These are phyloP conservation scores for Pseudognaphalium luteoalbum DNA, from an alignment of 129 eudicot species.

Conservation along the genomic window DNA sequence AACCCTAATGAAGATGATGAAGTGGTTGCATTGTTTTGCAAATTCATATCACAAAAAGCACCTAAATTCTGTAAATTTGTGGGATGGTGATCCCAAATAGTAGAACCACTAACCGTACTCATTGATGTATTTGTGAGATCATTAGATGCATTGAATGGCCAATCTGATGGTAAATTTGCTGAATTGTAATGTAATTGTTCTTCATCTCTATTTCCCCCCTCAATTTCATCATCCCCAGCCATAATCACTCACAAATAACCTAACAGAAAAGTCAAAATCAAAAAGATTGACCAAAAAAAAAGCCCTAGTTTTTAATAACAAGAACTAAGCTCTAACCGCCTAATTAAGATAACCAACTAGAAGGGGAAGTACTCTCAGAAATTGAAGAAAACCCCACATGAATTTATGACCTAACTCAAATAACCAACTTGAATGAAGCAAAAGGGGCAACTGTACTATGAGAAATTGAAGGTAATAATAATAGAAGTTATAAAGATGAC, in stretches of 20 bases:
- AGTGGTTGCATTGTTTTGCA: conserved; percentile 47
- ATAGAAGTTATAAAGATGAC: conserved; percentile 15
- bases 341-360: conserved; percentile 6
- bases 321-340: background rate
- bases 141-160: conserved; percentile 32
- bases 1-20: conserved; percentile 48
- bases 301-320: conserved; percentile 31
- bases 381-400: background rate
- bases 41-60: conserved; percentile 48
- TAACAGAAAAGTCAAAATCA: conserved; percentile 20
- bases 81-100: conserved; percentile 63
- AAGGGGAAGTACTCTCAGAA: conserved; percentile 12
- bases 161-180: conserved; percentile 50
- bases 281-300: conserved; percentile 20
- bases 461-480: conserved; percentile 5
- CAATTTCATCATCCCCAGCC: conserved; percentile 50
- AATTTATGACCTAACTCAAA: background rate
- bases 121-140: conserved; percentile 48
- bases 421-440: conserved; percentile 17
- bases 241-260: conserved; percentile 12
- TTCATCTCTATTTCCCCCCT: conserved; percentile 48
- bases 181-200: conserved; percentile 35
- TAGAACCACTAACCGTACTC: conserved; percentile 53
- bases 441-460: conserved; percentile 10
- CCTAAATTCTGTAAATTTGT: conserved; percentile 50